Evolutionary conservation across 176 grass and related monocot genomes (phyloP).

Genomic region (Miscanthus lutarioriparius): DNA sequence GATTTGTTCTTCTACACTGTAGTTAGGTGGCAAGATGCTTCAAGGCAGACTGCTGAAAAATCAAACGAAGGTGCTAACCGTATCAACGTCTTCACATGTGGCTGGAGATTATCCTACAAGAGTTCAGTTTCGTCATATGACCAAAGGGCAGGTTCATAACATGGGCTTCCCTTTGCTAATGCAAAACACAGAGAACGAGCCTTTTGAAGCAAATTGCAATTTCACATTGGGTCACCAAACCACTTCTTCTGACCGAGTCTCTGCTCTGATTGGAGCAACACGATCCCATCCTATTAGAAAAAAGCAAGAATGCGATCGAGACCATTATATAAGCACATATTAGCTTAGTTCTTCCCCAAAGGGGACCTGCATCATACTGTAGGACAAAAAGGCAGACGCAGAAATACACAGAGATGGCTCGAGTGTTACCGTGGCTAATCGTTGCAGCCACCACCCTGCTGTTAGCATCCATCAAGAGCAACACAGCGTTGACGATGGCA

Average conservation of each 20-base stretch:
- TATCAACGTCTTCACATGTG: not conserved
- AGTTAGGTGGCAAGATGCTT: not conserved
- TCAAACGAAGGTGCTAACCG: not conserved
- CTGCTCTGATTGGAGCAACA: not conserved
- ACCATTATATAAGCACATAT: not conserved
- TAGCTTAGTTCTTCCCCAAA: not conserved
- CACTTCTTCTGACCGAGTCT: not conserved
- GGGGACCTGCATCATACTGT: not conserved
- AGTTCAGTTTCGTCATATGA: no score
- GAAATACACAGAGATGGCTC: slow-evolving; percentile 2
- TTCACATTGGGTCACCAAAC: not conserved
- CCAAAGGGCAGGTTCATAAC: no score
- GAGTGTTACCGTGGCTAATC: slow-evolving; percentile 9
- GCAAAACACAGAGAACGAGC: not conserved
- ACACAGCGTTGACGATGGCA: slow-evolving; percentile 18
- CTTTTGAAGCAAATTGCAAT: no score
- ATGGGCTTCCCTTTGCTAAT: no score
- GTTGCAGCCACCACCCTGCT: slow-evolving; percentile 16
- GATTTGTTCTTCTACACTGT: no score
- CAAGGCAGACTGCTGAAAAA: not conserved
- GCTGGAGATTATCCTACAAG: no score
- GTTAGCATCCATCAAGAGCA: slow-evolving; percentile 24
- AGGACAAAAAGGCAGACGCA: not conserved
- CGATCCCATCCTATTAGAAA: no score
- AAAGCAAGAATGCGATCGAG: not conserved